Evolutionary conservation across 1,139 yeast species (phyloP).

Genomic region (Tardiomyces depauwii): DNA sequence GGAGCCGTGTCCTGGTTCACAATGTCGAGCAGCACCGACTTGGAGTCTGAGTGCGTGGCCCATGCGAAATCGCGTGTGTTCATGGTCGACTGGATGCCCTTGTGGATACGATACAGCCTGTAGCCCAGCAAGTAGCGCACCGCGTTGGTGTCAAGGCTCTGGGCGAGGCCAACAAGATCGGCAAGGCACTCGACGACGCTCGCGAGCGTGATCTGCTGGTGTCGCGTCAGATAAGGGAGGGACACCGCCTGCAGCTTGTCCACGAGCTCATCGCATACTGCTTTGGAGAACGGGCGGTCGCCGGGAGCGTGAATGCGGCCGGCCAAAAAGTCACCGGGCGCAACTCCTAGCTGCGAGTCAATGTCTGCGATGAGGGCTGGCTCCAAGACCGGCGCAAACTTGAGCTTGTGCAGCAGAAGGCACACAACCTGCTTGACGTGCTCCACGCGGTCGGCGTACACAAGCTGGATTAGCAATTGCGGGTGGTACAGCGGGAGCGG

Average conservation of each 20-base stretch:
- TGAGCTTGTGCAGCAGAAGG: conserved; percentile 40
- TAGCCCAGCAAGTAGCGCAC: conserved; percentile 61
- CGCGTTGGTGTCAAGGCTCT: conserved; percentile 61
- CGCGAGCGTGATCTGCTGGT: conserved; percentile 77
- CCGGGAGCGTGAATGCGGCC: conserved; percentile 2
- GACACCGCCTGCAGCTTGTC: conserved; percentile 54
- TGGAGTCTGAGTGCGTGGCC: conserved; percentile 79
- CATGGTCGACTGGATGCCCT: conserved; percentile 36
- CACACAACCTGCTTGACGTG: conserved; percentile 50
- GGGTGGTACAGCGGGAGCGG: conserved; percentile 90
- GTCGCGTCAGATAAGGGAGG: conserved; percentile 75
- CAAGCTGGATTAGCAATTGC: conserved; percentile 67
- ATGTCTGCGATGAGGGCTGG: conserved; percentile 1
- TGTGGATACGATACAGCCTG: conserved; percentile 52
- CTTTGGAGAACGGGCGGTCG: conserved; percentile 27
- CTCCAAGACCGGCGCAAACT: conserved; percentile 30
- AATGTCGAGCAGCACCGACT: conserved; percentile 48
- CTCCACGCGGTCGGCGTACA: conserved; percentile 50
- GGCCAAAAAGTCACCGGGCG: conserved; percentile 31
- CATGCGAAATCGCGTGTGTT: conserved; percentile 76
- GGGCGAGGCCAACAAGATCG: conserved; percentile 38
- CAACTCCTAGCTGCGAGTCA: conserved; percentile 5
- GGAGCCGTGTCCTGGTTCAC: conserved; percentile 39
- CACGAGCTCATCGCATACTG: conserved; percentile 39
- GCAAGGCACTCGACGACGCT: conserved; percentile 56